Evolutionary conservation across 257 asterid species (phyloP).

Genomic region (Avicennia marina): DNA sequence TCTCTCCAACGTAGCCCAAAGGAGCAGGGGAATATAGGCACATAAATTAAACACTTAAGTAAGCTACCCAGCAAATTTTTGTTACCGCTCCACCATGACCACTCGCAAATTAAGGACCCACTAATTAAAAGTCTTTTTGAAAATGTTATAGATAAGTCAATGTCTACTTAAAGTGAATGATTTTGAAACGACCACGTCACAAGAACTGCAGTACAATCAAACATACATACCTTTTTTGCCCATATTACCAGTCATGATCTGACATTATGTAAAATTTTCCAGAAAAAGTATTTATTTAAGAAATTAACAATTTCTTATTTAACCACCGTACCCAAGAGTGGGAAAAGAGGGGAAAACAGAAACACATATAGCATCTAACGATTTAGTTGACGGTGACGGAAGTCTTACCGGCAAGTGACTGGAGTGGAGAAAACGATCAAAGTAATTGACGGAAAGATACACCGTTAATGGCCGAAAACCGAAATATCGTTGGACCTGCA

Average conservation of each 20-base stretch:
- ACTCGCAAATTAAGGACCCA: no score
- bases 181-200: constrained; percentile 3
- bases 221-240: not conserved
- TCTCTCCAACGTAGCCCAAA: no score
- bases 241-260: constrained; percentile 7
- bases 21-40: no score
- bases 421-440: constrained; percentile 73
- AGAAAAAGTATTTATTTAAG: not conserved
- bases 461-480: constrained; percentile 84
- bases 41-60: no score
- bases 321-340: not conserved
- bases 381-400: constrained; percentile 19
- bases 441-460: constrained; percentile 81
- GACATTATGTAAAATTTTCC: constrained; percentile 5
- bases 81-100: no score
- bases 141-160: no score
- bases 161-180: not conserved
- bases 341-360: not conserved
- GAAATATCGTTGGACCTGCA: constrained; percentile 74
- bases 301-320: not conserved
- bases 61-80: no score
- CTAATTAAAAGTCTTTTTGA: no score
- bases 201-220: not conserved
- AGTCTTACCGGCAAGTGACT: constrained; percentile 67
- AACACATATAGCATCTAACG: not conserved